Evolutionary conservation across 768 basidiomycete species (phyloP), one percentile per base, ranked within the genome.

Genomic region (Trametes gibbosa): DNA sequence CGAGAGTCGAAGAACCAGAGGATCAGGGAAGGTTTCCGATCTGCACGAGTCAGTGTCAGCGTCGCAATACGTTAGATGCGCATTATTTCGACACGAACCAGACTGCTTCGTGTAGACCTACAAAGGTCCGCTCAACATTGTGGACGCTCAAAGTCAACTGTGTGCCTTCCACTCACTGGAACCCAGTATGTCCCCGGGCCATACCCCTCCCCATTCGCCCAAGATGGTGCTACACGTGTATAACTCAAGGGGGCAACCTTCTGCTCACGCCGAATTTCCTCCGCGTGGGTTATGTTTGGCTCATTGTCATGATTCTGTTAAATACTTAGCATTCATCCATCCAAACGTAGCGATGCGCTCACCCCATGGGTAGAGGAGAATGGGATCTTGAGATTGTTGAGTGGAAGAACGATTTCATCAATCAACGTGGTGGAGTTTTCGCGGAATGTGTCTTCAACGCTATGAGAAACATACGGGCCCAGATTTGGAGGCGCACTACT

Each of bases 1-100:
- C 87, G 77, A 2, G 89, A 90, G 71, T 90, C 89, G 63, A 91
- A 91, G 73, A 89, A 88, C 88, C 86, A 91, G 4, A 90, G 69
- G 47, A 90, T 70, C 10, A 89, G 74, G 3, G 71, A 73, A 3
- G 88, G 88, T 5, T 68, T 61, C 1, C 27, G n/a, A 69, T 86
- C 82, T 76, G 57, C 4, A 21, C 13, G 24, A 17, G 24, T 17
- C 39, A 27, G 14, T 3, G 29, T 43, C 24, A 27, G 25, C 13
- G 6, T 21, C 3, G 29, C 3, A 29, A 16, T 21, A 25, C 21
- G 5, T 7, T 4, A 9, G 3, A 29, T 24, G 24, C 39, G 4
- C 23, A 37, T 2, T 14, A 6, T 17, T n/a, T 49, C 25, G 27
- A 19, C 35, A 37, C 53, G 58, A 25, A 79, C 81, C 80, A 25